Base-by-base conservation (phyloP, 2,329 filamentous ascomycete species). In the Nemania sp. region DNA sequence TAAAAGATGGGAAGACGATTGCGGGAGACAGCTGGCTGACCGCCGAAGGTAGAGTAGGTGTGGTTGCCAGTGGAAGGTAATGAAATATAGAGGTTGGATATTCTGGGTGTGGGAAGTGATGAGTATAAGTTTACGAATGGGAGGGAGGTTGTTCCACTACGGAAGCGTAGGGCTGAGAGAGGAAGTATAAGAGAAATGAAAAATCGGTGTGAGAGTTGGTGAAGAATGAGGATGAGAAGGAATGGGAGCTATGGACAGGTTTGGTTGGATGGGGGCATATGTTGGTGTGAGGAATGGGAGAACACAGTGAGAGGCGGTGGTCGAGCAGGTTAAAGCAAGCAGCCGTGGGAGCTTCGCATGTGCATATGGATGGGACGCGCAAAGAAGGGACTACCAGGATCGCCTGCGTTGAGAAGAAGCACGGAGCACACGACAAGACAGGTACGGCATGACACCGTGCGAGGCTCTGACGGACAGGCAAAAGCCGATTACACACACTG, bases 211-310 rank as follows among this genome's bases (percentile, higher is more conserved):
- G 59, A 62, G 61, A 62, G 57, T 33, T 60, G 26, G 26, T 28
- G 55, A 70, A 48, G 37, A 45, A 44, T 34, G 51, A 52, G 52
- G 50, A 59, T 54, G 53, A 43, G 62, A 61, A 62, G 61, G 62
- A 61, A 66, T 57, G 64, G 57, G 58, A 59, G 59, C 57, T 40
- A 55, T 55, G 50, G 58, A 39, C 49, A 49, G 52, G 34, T 60
- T 41, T 60, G 59, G 55, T 55, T 64, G 62, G 49, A 53, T 53
- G 54, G 44, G 52, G 52, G 56, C 52, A 60, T 62, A 64, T 63
- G 63, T 54, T 63, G 60, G 59, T 66, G 63, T 63, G 63, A 64
- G 64, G 61, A 64, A 57, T 48, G 61, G 61, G 58, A 60, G 54
- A 61, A 61, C 42, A 54, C 60, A 57, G 22, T 43, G 30, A 41